A percentile compares a stretch with the other conserved stretches of the same genome.
Evolutionary conservation across 1,139 yeast species (phyloP).

Genomic region (Geotrichum siamense): DNA sequence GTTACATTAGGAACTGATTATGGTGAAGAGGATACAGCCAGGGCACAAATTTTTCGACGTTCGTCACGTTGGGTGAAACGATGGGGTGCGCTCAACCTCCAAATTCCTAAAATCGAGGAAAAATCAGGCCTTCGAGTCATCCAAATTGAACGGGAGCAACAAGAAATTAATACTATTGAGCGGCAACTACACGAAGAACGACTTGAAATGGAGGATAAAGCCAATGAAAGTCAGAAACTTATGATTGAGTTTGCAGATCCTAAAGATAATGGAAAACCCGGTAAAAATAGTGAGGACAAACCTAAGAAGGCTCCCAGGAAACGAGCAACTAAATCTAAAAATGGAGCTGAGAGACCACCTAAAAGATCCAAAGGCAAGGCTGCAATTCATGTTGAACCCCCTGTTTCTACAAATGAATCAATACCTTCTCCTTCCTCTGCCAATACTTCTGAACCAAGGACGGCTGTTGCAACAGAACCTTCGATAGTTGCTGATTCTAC

Average conservation of each 20-base stretch:
- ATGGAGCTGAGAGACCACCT: background rate
- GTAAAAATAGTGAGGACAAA: constrained; percentile 5
- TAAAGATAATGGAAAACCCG: constrained; percentile 3
- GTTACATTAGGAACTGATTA: constrained; percentile 20
- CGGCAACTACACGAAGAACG: constrained; percentile 8
- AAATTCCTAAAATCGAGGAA: background rate
- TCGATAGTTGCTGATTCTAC: background rate
- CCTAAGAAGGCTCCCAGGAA: constrained; percentile 5
- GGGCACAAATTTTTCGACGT: constrained; percentile 24
- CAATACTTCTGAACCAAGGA: background rate
- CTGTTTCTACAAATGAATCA: constrained; percentile 3
- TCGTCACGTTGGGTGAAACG: constrained; percentile 25
- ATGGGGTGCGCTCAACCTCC: constrained; percentile 18
- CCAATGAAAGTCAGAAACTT: constrained; percentile 4
- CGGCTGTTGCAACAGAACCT: constrained; percentile 5
- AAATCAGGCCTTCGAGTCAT: background rate
- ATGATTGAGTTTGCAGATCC: constrained; percentile 1
- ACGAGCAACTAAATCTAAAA: constrained; percentile 4
- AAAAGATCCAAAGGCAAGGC: constrained; percentile 8
- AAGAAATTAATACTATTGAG: background rate
- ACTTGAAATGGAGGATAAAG: constrained; percentile 6
- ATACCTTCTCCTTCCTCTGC: constrained; percentile 4
- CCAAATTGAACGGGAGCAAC: constrained; percentile 8
- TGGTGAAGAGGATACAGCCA: constrained; percentile 27
- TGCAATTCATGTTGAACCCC: background rate